phyloP scores from a whole-genome alignment of 140 eudicot genomes.

The Stevia rebaudiana region DNA sequence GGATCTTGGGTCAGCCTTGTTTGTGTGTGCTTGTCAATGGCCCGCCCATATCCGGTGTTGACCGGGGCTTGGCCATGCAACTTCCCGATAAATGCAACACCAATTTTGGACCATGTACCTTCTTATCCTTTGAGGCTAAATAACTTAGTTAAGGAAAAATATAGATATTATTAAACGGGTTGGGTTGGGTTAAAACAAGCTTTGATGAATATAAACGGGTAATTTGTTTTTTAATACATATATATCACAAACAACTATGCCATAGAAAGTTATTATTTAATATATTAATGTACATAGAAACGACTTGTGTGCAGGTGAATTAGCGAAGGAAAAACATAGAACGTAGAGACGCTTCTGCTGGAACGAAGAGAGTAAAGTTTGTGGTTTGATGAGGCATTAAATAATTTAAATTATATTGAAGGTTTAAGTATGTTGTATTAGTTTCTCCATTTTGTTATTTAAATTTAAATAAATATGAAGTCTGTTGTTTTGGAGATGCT shows the following conservation, averaged over 20 bases:
- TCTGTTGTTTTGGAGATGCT: not conserved
- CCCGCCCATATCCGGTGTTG: constrained; percentile 96
- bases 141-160: not conserved
- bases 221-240: not conserved
- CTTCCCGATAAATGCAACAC: constrained; percentile 84
- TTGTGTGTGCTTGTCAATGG: constrained; percentile 88
- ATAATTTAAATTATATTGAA: constrained; percentile 18
- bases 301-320: constrained; percentile 29
- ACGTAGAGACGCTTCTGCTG: constrained; percentile 16
- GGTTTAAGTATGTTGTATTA: constrained; percentile 20
- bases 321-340: constrained; percentile 23
- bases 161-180: not conserved
- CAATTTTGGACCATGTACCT: constrained; percentile 76
- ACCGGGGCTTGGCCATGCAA: constrained; percentile 85
- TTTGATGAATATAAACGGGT: not conserved
- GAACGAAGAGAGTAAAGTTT: constrained; percentile 24
- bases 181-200: not conserved
- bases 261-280: too few species aligned
- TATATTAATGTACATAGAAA: not conserved
- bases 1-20: constrained; percentile 83
- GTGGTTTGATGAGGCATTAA: constrained; percentile 11
- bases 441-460: constrained; percentile 25
- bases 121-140: not conserved
- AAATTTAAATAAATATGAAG: constrained; percentile 7
- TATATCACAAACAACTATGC: too few species aligned